phyloP scores from a whole-genome alignment of 2,329 filamentous ascomycete genomes.

The Fusarium floridanum region DNA sequence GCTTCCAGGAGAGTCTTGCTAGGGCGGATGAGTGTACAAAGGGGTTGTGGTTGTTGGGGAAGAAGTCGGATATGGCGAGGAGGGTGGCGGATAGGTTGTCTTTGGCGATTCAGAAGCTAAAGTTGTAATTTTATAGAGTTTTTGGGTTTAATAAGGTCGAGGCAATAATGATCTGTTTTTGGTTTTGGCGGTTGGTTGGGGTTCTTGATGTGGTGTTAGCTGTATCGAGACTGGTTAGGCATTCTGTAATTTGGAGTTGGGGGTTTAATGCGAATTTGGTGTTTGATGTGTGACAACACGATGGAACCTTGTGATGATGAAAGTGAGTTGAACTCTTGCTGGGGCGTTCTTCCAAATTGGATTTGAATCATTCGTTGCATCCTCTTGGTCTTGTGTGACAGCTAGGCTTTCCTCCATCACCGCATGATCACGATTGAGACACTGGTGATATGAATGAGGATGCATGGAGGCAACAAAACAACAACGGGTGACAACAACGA shows the following conservation, averaged over 20 bases:
- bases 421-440: background rate
- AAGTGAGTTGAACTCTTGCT: background rate
- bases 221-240: background rate
- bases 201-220: background rate
- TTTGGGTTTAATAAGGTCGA: background rate
- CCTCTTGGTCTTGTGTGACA: background rate
- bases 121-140: background rate
- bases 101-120: slow-evolving; percentile 24
- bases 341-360: background rate
- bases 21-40: slow-evolving; percentile 63
- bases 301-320: background rate
- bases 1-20: slow-evolving; percentile 48
- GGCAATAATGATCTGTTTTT: background rate
- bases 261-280: background rate
- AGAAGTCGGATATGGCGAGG: slow-evolving; percentile 64
- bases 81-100: slow-evolving; percentile 41
- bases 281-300: background rate
- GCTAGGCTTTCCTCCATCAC: background rate
- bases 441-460: background rate
- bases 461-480: too few species aligned
- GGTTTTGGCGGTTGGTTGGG: background rate
- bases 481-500: background rate
- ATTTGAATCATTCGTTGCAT: background rate
- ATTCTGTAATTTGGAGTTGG: background rate
- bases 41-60: slow-evolving; percentile 66